Base-by-base conservation (phyloP, 768 basidiomycete genomes). In the Paxillus involutus region DNA sequence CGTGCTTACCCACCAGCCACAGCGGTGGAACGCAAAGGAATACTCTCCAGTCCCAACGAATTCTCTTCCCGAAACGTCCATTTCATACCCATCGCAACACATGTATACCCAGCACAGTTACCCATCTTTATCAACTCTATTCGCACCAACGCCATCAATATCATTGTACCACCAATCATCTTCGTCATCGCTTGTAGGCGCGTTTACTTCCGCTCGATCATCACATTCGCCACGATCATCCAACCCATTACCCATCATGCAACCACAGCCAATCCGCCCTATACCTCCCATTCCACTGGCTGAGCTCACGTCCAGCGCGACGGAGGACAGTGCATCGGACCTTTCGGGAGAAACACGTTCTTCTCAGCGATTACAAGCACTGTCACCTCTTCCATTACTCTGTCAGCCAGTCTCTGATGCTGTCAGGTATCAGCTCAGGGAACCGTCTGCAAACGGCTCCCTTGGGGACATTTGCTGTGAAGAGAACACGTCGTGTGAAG, bases 331-430 rank as follows among this genome's bases (percentile, higher is more conserved):
- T 32, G 44, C 44, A 21, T 40, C 51, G 12, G 52, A n/a, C 21
- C 47, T 53, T 6, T 44, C 24, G 8, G 35, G 48, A 13, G 37
- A 24, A 49, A 17, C 43, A 11, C 52, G 44, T 13, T 49, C 37
- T 41, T 52, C 54, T 19, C 42, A 45, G 16, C 53, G 52, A 2
- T 49, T 44, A 13, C 58, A 43, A 49, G 57, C 45, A 32, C 54
- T 68, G 14, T 70, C 70, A 0, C 68, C 68, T 10, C 63, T 70
- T 9, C 70, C 69, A 6, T 46, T 70, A 51, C 71, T 70, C 41
- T 70, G 69, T 41, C 69, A 71, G 51, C 69, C 69, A 3, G 71
- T 70, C 3, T 72, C 71, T 19, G 69, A 70, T 44, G 61, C 60
- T 9, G 36, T 70, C 44, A 50, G 69, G 50, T 72, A 70, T 52